phyloP scores from a whole-genome alignment of 1,284 basidiomycete genomes.

The Moniliophthora roreri region DNA sequence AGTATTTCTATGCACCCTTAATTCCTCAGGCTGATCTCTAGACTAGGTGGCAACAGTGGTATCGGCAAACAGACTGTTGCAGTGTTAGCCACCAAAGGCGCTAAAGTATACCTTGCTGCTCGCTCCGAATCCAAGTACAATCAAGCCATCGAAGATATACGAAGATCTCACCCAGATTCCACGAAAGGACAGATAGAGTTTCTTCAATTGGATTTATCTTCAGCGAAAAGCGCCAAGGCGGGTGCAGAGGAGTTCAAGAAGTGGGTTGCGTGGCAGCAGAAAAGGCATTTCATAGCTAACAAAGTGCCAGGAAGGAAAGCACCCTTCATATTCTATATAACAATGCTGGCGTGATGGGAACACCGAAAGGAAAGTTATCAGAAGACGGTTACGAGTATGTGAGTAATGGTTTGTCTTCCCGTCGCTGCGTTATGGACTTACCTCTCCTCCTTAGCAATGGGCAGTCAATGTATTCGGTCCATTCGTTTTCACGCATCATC shows the following conservation, averaged over 20 bases:
- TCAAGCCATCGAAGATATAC: constrained; percentile 20
- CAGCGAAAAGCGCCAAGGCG: constrained; percentile 4
- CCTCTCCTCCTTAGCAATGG: constrained; percentile 53
- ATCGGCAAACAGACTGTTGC: constrained; percentile 30
- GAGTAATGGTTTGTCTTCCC: neutral
- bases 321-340: constrained; percentile 43
- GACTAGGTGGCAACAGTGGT: constrained; percentile 26
- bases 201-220: constrained; percentile 14
- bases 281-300: neutral
- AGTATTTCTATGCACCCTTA: neutral
- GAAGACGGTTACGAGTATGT: neutral
- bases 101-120: constrained; percentile 32
- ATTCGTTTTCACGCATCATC: constrained; percentile 39
- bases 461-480: constrained; percentile 48
- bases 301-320: constrained; percentile 33
- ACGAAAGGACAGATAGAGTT: constrained; percentile 11
- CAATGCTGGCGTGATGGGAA: constrained; percentile 46
- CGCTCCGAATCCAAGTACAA: constrained; percentile 24
- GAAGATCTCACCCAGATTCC: neutral
- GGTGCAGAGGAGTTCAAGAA: constrained; percentile 12
- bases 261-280: neutral
- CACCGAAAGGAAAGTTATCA: constrained; percentile 36
- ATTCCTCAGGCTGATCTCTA: neutral
- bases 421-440: constrained; percentile 20
- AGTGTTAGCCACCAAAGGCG: constrained; percentile 24